Conservation (phyloP, 2,329 filamentous ascomycete genomes). For the Alternaria arbusti region DNA sequence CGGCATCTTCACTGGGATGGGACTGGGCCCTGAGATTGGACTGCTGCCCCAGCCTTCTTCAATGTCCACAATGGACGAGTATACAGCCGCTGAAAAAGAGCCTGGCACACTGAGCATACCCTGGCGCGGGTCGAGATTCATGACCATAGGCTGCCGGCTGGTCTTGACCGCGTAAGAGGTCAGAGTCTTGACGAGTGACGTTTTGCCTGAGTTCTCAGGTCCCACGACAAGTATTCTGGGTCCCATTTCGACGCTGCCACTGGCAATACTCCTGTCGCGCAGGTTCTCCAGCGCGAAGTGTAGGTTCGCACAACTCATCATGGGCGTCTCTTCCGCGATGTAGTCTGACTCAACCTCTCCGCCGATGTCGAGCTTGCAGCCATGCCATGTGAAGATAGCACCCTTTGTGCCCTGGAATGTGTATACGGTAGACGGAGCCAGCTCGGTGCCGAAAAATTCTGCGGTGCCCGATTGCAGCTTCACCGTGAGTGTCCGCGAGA, state of each 20-base stretch:
- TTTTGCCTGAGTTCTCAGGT: conserved; percentile 80
- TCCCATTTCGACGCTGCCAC: conserved; percentile 56
- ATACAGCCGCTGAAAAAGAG: conserved; percentile 83
- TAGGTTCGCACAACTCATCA: conserved; percentile 80
- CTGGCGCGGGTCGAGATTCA: conserved; percentile 85
- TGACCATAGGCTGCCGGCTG: conserved; percentile 76
- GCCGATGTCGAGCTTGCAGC: conserved; percentile 82
- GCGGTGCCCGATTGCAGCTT: conserved; percentile 81
- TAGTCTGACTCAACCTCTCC: conserved; percentile 73
- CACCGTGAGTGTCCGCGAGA: conserved; percentile 45
- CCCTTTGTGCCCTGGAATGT: conserved; percentile 82
- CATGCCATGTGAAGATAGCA: conserved; percentile 90
- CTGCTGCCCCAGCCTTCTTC: conserved; percentile 89
- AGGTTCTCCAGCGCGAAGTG: conserved; percentile 84
- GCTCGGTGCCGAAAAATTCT: conserved; percentile 93
- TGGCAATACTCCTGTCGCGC: conserved; percentile 64
- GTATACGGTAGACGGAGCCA: conserved; percentile 81
- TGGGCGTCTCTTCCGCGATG: conserved; percentile 78
- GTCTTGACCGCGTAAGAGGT: conserved; percentile 79
- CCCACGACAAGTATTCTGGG: conserved; percentile 88
- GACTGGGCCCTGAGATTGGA: conserved; percentile 87
- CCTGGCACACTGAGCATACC: conserved; percentile 65
- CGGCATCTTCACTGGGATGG: conserved; percentile 88
- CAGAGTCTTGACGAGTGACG: conserved; percentile 76
- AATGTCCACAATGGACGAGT: conserved; percentile 85